Conservation (phyloP, 371 early-diverging fungal species). For the Rhizopus sp. region DNA sequence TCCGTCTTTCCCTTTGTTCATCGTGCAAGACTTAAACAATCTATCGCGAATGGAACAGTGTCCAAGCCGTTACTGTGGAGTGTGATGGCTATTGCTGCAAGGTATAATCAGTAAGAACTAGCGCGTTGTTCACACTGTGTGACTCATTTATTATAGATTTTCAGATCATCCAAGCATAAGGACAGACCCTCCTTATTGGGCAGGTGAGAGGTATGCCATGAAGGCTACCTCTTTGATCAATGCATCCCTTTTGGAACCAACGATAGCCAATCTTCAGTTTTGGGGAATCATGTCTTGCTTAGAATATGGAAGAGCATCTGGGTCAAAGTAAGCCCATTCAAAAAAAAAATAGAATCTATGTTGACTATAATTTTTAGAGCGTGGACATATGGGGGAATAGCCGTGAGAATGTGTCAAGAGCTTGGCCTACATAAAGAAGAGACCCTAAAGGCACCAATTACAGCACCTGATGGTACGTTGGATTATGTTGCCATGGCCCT, state of each 20-base stretch:
- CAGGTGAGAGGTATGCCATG: slow-evolving; percentile 46
- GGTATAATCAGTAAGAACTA: slow-evolving; percentile 23
- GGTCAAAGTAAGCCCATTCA: slow-evolving; percentile 40
- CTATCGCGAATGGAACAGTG: slow-evolving; percentile 36
- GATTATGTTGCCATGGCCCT: slow-evolving; percentile 58
- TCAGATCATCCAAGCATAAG: slow-evolving; percentile 46
- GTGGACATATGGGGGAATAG: slow-evolving; percentile 69
- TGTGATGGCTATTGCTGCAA: slow-evolving; percentile 48
- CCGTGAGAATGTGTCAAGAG: slow-evolving; percentile 62
- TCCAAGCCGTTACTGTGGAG: slow-evolving; percentile 46
- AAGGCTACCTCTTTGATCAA: slow-evolving; percentile 46
- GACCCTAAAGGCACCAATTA: slow-evolving; percentile 33
- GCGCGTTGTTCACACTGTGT: not conserved
- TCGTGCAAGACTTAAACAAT: slow-evolving; percentile 31
- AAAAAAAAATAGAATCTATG: not conserved
- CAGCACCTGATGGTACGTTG: slow-evolving; percentile 31
- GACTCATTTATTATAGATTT: slow-evolving; percentile 27
- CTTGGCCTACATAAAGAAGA: slow-evolving; percentile 60
- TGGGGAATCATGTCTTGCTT: slow-evolving; percentile 60
- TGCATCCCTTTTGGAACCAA: slow-evolving; percentile 50
- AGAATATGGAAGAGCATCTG: slow-evolving; percentile 64
- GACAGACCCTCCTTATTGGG: slow-evolving; percentile 49
- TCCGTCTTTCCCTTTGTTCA: slow-evolving; percentile 62
- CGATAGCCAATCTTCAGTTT: slow-evolving; percentile 59
- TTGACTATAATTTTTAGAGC: slow-evolving; percentile 29